Evolutionary conservation across 148 eudicot species (phyloP).

Genomic region (Fagopyrum tataricum): DNA sequence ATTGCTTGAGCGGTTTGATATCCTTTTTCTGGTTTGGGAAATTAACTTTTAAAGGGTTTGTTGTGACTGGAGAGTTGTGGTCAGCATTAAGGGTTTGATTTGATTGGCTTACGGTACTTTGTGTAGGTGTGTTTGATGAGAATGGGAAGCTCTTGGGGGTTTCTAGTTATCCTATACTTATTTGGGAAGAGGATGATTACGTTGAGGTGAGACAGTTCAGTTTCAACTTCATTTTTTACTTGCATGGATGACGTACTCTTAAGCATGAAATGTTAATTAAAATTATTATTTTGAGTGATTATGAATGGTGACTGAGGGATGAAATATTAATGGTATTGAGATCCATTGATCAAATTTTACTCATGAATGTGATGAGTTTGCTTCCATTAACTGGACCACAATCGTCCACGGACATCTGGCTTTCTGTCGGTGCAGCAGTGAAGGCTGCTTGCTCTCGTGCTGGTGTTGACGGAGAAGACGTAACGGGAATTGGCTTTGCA

Average conservation of each 20-base stretch:
- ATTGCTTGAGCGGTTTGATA: background rate
- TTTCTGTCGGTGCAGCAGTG: conserved; percentile 90
- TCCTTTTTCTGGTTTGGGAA: background rate
- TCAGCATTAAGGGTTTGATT: background rate
- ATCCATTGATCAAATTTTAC: background rate
- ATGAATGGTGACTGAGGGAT: background rate
- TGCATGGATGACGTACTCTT: conserved; percentile 2
- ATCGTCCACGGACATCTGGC: conserved; percentile 99
- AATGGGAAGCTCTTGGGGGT: conserved; percentile 76
- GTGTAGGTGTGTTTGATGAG: conserved; percentile 75
- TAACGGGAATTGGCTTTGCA: conserved; percentile 86
- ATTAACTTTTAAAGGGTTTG: background rate
- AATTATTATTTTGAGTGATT: background rate
- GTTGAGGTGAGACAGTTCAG: conserved; percentile 59
- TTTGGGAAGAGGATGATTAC: conserved; percentile 93
- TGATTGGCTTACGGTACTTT: background rate
- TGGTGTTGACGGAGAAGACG: conserved; percentile 65
- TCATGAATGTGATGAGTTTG: conserved; percentile 4
- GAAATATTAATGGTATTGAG: background rate
- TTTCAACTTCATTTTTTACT: background rate
- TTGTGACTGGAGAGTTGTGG: background rate
- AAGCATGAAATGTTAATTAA: background rate
- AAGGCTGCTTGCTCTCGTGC: conserved; percentile 78
- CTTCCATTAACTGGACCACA: conserved; percentile 34
- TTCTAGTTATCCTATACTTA: conserved; percentile 89